phyloP scores from a whole-genome alignment of 192 early-diverging fungal species.

The Backusella australiensis region DNA sequence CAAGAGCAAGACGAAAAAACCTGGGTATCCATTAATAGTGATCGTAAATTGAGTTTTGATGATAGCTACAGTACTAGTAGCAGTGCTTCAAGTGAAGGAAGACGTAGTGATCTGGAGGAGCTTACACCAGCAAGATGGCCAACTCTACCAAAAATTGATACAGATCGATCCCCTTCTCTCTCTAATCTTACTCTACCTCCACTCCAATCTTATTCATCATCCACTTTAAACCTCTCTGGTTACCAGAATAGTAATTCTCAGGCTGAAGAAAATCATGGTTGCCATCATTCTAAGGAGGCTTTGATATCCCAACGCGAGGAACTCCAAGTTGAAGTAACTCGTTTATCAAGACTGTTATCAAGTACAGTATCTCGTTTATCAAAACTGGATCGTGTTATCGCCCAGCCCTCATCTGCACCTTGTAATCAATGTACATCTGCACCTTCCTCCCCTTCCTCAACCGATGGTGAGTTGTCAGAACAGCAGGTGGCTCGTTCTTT shows the following conservation, averaged over 20 bases:
- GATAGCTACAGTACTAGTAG: background rate
- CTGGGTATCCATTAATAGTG: background rate
- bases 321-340: constrained; percentile 46
- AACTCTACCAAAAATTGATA: constrained; percentile 4
- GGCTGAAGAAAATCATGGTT: background rate
- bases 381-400: constrained; percentile 36
- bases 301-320: background rate
- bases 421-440: constrained; percentile 2
- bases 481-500: constrained; percentile 22
- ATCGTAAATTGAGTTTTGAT: background rate
- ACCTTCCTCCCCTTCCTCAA: background rate
- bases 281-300: background rate
- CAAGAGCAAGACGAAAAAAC: background rate
- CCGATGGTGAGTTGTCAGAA: constrained; percentile 3
- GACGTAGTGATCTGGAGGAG: constrained; percentile 1
- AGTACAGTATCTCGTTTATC: constrained; percentile 47
- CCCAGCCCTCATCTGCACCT: background rate
- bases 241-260: background rate
- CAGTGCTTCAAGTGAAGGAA: constrained; percentile 5
- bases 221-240: background rate
- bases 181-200: background rate
- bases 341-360: constrained; percentile 45
- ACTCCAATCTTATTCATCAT: background rate
- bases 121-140: background rate
- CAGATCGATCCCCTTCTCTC: background rate